These are phyloP conservation scores for Ceratocystis variospora DNA, from an alignment of 2,329 filamentous ascomycete genomes.

Conservation along the genomic window DNA sequence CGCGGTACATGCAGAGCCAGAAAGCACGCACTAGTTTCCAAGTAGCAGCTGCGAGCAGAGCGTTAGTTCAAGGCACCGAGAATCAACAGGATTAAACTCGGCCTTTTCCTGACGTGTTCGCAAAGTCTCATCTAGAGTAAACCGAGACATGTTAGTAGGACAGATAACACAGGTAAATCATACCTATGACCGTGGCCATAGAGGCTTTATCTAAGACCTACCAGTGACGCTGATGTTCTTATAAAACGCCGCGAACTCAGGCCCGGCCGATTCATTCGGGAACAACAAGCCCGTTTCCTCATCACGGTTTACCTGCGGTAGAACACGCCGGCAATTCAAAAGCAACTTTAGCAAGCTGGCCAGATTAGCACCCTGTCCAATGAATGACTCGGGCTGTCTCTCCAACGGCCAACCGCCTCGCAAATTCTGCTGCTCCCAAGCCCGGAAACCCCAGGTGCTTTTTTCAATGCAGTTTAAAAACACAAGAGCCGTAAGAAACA, in stretches of 20 bases:
- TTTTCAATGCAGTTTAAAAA: conserved; percentile 54
- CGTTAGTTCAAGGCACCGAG: conserved; percentile 37
- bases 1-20: neutral
- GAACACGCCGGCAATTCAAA: conserved; percentile 43
- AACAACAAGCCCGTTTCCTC: conserved; percentile 34
- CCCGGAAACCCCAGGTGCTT: conserved; percentile 54
- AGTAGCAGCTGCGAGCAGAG: conserved; percentile 37
- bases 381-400: conserved; percentile 40
- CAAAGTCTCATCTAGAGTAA: conserved; percentile 24
- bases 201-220: conserved; percentile 28
- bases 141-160: neutral
- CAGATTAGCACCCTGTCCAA: conserved; percentile 44
- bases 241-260: conserved; percentile 38
- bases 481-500: conserved; percentile 48
- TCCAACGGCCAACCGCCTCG: conserved; percentile 48
- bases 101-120: conserved; percentile 36
- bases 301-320: conserved; percentile 39
- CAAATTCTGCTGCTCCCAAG: conserved; percentile 50
- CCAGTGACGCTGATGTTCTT: conserved; percentile 42
- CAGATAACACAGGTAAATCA: neutral
- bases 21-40: conserved; percentile 5
- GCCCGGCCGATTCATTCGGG: conserved; percentile 34
- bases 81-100: conserved; percentile 37
- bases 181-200: neutral
- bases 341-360: conserved; percentile 48